Percentiles rank a stretch among this genome's conserved stretches.
These are phyloP conservation scores for Vitis cinerea DNA, from an alignment of 164 flowering plant genomes.

Conservation along the genomic window DNA sequence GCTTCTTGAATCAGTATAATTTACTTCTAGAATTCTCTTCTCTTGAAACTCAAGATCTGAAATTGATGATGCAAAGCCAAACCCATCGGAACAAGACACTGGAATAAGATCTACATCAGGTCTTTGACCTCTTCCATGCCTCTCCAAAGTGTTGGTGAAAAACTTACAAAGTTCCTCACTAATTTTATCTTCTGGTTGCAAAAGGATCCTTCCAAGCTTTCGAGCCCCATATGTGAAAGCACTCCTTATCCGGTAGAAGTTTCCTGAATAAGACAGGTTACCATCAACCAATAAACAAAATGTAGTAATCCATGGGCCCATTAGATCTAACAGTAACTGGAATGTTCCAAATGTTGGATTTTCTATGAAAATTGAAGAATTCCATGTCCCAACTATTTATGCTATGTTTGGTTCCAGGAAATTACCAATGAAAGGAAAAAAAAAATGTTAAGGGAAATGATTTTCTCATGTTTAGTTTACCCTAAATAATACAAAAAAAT, in stretches of 20 bases:
- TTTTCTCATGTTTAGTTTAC: too few species aligned
- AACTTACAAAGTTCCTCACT: conserved; percentile 41
- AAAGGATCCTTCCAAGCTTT: conserved; percentile 47
- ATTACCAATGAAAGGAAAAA: too few species aligned
- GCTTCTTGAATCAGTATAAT: conserved; percentile 2
- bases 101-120: conserved; percentile 46
- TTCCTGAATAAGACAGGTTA: conserved; percentile 36
- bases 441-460: too few species aligned
- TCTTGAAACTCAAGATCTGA: conserved; percentile 19
- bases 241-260: conserved; percentile 61
- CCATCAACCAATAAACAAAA: not conserved
- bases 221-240: conserved; percentile 61
- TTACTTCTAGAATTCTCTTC: conserved; percentile 9
- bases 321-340: not conserved
- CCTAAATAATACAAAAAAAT: too few species aligned
- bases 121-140: conserved; percentile 54
- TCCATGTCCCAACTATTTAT: too few species aligned
- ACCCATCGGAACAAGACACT: conserved; percentile 9
- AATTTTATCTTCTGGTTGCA: conserved; percentile 37
- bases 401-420: too few species aligned
- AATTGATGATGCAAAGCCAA: not conserved
- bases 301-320: too few species aligned
- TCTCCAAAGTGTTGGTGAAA: conserved; percentile 54
- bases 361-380: not conserved
- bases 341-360: not conserved